Conservation (phyloP, 495 filamentous ascomycete species). For the Penicillium simplicissimum region DNA sequence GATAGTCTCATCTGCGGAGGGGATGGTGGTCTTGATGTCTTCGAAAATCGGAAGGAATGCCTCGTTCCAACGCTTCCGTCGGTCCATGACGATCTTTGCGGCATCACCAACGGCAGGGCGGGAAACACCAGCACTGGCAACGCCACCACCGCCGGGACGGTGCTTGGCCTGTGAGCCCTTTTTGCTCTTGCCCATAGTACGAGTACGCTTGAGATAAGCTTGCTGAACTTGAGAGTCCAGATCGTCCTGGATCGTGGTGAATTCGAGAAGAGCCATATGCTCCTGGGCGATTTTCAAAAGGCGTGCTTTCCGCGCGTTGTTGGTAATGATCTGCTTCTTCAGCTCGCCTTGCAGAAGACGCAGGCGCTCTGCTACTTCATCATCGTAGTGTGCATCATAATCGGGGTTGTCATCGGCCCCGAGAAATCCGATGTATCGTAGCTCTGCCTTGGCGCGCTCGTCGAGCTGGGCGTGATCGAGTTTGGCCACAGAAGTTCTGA, state of each 20-base stretch:
- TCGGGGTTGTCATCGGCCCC: conserved; percentile 67
- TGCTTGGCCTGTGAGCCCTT: conserved; percentile 70
- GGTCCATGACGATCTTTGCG: conserved; percentile 86
- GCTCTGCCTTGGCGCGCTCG: conserved; percentile 84
- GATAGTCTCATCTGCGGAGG: conserved; percentile 57
- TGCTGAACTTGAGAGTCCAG: conserved; percentile 93
- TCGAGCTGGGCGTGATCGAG: conserved; percentile 84
- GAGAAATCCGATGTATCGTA: conserved; percentile 91
- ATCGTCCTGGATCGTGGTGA: conserved; percentile 93
- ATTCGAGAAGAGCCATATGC: conserved; percentile 93
- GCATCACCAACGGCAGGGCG: conserved; percentile 88
- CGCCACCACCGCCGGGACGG: conserved; percentile 63
- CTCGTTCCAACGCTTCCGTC: conserved; percentile 81
- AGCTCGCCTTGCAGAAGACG: conserved; percentile 82
- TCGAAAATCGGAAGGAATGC: conserved; percentile 86
- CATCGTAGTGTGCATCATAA: conserved; percentile 87
- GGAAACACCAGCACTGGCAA: conserved; percentile 52
- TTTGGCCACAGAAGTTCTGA: conserved; percentile 60
- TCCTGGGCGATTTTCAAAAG: conserved; percentile 84
- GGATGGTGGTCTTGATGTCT: conserved; percentile 63
- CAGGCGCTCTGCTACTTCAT: conserved; percentile 88
- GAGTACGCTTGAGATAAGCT: conserved; percentile 94
- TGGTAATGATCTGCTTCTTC: conserved; percentile 75
- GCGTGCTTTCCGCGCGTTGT: conserved; percentile 85
- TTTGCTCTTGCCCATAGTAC: conserved; percentile 89